phyloP scores from a whole-genome alignment of 2,329 filamentous ascomycete genomes.

The Arachnomyces sp. region DNA sequence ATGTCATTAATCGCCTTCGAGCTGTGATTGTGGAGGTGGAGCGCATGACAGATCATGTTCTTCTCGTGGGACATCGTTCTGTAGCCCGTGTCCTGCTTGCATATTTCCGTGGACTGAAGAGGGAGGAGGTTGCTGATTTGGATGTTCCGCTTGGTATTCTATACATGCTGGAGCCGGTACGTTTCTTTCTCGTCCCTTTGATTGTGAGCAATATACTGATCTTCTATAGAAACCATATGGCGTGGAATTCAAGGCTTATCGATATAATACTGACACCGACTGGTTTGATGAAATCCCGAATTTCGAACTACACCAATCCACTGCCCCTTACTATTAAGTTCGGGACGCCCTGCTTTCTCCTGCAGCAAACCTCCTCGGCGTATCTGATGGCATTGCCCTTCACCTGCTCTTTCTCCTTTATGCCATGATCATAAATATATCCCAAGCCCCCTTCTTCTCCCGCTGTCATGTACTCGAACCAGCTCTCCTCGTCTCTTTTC shows the following conservation, averaged over 20 bases:
- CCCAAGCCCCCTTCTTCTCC: too few species aligned
- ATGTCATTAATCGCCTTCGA: constrained; percentile 90
- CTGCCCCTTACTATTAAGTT: constrained; percentile 14
- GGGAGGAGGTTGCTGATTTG: constrained; percentile 86
- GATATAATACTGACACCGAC: constrained; percentile 68
- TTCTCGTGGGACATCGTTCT: constrained; percentile 87
- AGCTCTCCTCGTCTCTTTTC: too few species aligned
- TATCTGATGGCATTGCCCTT: too few species aligned
- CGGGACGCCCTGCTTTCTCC: too few species aligned
- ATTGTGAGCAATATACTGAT: background rate
- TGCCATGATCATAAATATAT: too few species aligned
- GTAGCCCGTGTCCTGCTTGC: constrained; percentile 88
- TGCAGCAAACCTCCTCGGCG: too few species aligned
- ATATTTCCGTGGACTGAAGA: constrained; percentile 88
- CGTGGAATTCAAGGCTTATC: constrained; percentile 92
- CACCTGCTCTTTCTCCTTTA: too few species aligned
- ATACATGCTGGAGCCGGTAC: constrained; percentile 78
- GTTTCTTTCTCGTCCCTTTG: constrained; percentile 9
- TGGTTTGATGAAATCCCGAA: constrained; percentile 83
- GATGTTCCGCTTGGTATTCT: constrained; percentile 90
- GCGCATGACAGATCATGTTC: constrained; percentile 89
- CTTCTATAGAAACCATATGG: constrained; percentile 71
- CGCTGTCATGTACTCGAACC: too few species aligned
- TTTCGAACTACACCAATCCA: constrained; percentile 59
- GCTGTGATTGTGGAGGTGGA: constrained; percentile 96